These are phyloP conservation scores for Myriosclerotinia curreyana DNA, from an alignment of 2,329 filamentous ascomycete species.

Conservation along the genomic window DNA sequence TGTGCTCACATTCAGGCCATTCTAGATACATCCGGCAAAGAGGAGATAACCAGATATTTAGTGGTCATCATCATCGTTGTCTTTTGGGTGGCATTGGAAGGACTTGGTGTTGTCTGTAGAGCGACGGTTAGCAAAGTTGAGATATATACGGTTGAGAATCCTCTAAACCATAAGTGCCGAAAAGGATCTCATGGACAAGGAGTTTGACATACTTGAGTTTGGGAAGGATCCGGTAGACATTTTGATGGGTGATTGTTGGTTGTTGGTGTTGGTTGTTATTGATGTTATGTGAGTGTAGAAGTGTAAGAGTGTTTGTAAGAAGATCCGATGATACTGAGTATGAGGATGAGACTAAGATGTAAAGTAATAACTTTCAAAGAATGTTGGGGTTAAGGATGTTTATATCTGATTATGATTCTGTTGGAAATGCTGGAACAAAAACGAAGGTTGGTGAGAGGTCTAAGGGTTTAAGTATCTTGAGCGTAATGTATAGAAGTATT, in stretches of 20 bases:
- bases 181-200: not conserved
- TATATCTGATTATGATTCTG: conserved; percentile 18
- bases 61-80: conserved; percentile 22
- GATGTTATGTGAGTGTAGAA: not conserved
- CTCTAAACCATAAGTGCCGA: not conserved
- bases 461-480: conserved; percentile 18
- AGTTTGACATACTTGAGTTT: conserved; percentile 18
- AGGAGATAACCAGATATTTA: conserved; percentile 3
- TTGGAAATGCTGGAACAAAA: conserved; percentile 20
- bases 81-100: conserved; percentile 20
- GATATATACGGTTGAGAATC: not conserved
- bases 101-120: conserved; percentile 8
- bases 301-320: not conserved
- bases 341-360: not conserved
- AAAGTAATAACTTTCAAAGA: not conserved
- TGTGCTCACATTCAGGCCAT: conserved; percentile 19
- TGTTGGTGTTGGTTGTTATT: conserved; percentile 8
- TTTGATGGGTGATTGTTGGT: not conserved
- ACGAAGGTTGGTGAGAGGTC: conserved; percentile 8
- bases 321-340: not conserved
- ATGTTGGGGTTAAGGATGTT: conserved; percentile 16
- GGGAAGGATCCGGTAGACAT: conserved; percentile 17
- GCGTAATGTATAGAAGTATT: conserved; percentile 4
- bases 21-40: not conserved
- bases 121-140: conserved; percentile 2